Conservation (phyloP, 2,329 filamentous ascomycete genomes). For the Trichoderma hamatum region DNA sequence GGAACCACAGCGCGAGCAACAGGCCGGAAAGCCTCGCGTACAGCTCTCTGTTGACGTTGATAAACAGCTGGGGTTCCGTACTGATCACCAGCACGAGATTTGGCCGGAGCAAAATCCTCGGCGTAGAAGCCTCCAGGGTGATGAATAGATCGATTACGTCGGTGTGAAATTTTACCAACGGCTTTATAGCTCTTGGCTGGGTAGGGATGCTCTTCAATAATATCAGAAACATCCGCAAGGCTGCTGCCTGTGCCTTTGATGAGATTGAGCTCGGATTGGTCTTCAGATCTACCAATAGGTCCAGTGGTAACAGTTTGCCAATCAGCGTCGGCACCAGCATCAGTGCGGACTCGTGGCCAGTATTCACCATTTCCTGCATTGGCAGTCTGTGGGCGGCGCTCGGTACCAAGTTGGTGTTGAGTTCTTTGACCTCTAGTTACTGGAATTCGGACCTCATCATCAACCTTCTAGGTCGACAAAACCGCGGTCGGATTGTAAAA, state of each 20-base stretch:
- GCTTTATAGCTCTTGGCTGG: background rate
- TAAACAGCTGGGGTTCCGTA: background rate
- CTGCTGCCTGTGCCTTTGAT: conserved; percentile 46
- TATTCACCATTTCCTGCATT: conserved; percentile 6
- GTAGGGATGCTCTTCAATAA: conserved; percentile 23
- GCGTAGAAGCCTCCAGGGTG: background rate
- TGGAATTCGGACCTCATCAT: conserved; percentile 44
- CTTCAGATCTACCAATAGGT: conserved; percentile 31
- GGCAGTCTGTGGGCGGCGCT: background rate
- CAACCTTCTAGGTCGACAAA: conserved; percentile 46
- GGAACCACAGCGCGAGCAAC: conserved; percentile 33
- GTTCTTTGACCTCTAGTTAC: conserved; percentile 32
- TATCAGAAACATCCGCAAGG: conserved; percentile 50
- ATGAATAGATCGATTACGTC: background rate
- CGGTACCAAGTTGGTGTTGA: background rate
- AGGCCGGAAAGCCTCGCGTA: conserved; percentile 28
- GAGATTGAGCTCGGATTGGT: conserved; percentile 33
- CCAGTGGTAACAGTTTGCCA: conserved; percentile 45
- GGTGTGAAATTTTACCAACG: background rate
- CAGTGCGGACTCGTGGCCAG: conserved; percentile 28
- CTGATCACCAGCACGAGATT: background rate
- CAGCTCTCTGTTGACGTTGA: background rate
- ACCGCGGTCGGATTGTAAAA: conserved; percentile 45
- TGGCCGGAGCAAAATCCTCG: background rate
- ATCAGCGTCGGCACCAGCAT: conserved; percentile 37